A percentile compares a stretch with the other conserved stretches of the same genome.
Conservation (phyloP, 2,329 filamentous ascomycete species). For the Fusarium aywerte region DNA sequence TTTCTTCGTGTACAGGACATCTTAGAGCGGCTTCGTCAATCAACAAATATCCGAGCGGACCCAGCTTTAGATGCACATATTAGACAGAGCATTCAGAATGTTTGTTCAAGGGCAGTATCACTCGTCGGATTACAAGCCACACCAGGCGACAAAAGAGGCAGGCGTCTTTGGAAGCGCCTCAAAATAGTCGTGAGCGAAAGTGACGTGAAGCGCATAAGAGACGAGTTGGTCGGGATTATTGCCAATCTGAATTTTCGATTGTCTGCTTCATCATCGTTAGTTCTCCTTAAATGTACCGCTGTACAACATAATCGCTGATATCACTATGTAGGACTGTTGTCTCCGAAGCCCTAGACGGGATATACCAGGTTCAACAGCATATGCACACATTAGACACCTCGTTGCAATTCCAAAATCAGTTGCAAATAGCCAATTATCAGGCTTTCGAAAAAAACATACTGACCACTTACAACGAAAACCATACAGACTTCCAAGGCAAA, state of each 20-base stretch:
- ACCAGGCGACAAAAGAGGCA: background rate
- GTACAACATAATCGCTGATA: background rate
- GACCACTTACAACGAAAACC: background rate
- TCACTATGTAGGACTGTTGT: background rate
- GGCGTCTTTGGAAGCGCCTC: conserved; percentile 16
- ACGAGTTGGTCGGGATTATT: background rate
- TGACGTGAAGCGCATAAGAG: conserved; percentile 1
- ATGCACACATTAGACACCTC: background rate
- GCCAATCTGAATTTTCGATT: background rate
- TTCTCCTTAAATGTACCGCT: rapidly evolving
- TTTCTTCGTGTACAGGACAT: background rate
- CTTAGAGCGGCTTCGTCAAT: background rate
- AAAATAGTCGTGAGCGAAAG: conserved; percentile 5
- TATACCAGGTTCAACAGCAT: background rate
- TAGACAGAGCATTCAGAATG: background rate
- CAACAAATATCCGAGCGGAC: background rate
- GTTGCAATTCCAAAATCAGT: background rate
- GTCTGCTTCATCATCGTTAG: background rate
- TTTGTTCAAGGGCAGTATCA: background rate
- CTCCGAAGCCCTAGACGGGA: background rate
- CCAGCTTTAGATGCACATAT: background rate
- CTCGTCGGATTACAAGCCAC: background rate
- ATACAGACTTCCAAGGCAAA: background rate
- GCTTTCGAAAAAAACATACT: background rate
- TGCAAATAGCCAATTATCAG: background rate